Evolutionary conservation across 2,329 filamentous ascomycete species (phyloP), one percentile per base, ranked within the genome.

Genomic region (Hymenoscyphus albidus): DNA sequence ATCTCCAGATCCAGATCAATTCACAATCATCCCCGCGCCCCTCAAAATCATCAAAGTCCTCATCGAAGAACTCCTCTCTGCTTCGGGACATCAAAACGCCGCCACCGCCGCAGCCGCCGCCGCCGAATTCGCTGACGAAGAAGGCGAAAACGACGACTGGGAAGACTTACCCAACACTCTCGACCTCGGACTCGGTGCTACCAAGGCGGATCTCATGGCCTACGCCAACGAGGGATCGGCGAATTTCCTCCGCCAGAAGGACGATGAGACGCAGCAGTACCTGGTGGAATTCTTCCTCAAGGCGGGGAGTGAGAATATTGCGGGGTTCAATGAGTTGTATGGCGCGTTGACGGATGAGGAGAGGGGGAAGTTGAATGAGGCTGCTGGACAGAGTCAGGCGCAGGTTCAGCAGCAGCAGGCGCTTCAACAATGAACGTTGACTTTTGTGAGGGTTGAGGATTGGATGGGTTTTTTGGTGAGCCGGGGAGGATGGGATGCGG

Each of bases 11-110:
- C 95, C 95, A 16, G 93, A 97, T 75, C 88, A 90, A 75, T 98
- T 89, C 80, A 97, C 93, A 5, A 86, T 91, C 66, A 87, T 99
- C 65, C 87, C 93, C 0, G 93, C 93, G 0, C 88, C 92, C 1
- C 84, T 99, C 74, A 99, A 99, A 80, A 97, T 99, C 66, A 80
- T 98, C 78, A 99, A 99, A 81, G 89, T 98, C 3, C 85, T 99
- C 9, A 89, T 98, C 58, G 92, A 97, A 74, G 95, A 99, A 78
- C 85, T 99, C 2, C 82, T 91, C 5, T 92, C 91, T 0, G 92
- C 93, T 1, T 88, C 91, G 4, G 92, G 91, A 31, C 78, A 79
- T n/a, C 78, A 81, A 65, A 80, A 80, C 59, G 83, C 87, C 60
- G 81, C 88, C 0, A 85, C 86, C 54, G 79, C 80, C 2, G 80